A percentile compares a stretch with the other conserved stretches of the same genome.
These are phyloP conservation scores for Brassica cretica DNA, from an alignment of 345 rosid genomes.

Conservation along the genomic window DNA sequence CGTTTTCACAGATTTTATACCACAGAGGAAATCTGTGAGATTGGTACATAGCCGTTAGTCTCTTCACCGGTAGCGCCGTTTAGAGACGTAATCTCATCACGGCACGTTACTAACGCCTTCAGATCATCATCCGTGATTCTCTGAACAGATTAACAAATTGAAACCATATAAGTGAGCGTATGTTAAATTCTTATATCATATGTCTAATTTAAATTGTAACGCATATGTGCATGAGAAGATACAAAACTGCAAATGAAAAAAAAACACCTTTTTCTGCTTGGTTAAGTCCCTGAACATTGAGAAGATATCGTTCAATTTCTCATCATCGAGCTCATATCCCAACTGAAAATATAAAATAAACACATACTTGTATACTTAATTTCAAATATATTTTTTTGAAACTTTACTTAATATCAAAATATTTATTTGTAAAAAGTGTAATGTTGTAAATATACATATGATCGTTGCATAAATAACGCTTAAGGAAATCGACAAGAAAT, in stretches of 20 bases:
- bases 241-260: background rate
- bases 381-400: background rate
- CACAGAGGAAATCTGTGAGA: conserved; percentile 14
- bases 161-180: background rate
- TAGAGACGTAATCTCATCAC: conserved; percentile 1
- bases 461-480: background rate
- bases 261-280: conserved; percentile 69
- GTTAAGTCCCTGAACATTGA: conserved; percentile 81
- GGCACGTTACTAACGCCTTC: conserved; percentile 6
- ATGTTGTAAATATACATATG: background rate
- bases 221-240: background rate
- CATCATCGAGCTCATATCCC: conserved; percentile 74
- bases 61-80: background rate
- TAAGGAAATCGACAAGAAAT: background rate
- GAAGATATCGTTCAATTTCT: conserved; percentile 63
- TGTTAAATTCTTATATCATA: background rate
- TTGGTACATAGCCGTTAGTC: background rate
- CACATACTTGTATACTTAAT: background rate
- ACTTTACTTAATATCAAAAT: too few species aligned
- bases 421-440: background rate
- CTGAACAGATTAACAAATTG: conserved; percentile 2
- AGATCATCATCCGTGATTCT: conserved; percentile 36
- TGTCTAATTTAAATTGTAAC: background rate
- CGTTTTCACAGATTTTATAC: conserved; percentile 8
- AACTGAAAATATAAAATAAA: conserved; percentile 47